A percentile compares a stretch with the other conserved stretches of the same genome.
phyloP scores from a whole-genome alignment of 495 filamentous ascomycete species.

The Penicillium canariense region DNA sequence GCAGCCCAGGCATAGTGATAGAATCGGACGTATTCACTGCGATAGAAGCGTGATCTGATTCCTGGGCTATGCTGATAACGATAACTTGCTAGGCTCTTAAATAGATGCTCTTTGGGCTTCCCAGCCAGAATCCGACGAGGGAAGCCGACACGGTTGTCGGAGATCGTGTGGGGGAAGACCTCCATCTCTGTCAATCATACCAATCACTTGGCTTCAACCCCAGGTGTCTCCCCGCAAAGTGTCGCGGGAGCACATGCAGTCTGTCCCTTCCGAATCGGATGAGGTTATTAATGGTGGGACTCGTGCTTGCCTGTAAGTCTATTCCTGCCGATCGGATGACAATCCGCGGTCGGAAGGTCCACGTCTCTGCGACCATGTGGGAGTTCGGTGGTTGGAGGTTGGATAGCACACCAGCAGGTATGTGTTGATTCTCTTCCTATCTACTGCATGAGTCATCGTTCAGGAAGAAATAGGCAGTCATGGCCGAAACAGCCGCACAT shows the following conservation, averaged over 20 bases:
- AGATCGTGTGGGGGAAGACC: constrained; percentile 7
- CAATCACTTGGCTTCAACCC: background rate
- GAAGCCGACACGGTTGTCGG: constrained; percentile 1
- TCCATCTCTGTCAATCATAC: background rate
- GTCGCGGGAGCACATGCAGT: background rate
- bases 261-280: background rate
- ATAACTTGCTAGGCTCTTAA: background rate
- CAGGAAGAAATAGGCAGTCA: too few relatives aligned
- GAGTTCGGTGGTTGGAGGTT: too few relatives aligned
- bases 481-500: too few relatives aligned
- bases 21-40: background rate
- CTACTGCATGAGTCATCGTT: too few relatives aligned
- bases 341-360: constrained; percentile 1
- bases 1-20: constrained; percentile 7
- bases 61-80: background rate
- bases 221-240: background rate
- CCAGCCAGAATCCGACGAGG: background rate
- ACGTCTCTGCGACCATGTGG: too few relatives aligned
- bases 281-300: too few relatives aligned
- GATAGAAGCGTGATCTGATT: background rate
- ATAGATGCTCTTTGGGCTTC: background rate
- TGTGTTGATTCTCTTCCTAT: too few relatives aligned
- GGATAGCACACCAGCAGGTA: too few relatives aligned
- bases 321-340: background rate
- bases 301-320: too few relatives aligned